A percentile compares a stretch with the other conserved stretches of the same genome.
phyloP scores from a whole-genome alignment of 345 rosid genomes.

The Euphorbia peplus region DNA sequence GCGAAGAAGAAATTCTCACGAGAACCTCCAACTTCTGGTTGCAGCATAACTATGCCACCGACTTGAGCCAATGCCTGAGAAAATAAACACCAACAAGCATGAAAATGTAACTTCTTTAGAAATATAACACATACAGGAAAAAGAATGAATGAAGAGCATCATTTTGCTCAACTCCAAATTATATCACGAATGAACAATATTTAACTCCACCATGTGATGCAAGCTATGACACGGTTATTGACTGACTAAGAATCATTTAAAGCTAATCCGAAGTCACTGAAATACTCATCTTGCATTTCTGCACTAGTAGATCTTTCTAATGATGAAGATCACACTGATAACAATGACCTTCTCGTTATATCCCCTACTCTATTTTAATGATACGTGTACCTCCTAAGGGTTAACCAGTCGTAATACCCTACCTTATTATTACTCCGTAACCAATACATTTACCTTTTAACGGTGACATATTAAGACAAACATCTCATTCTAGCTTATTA shows the following conservation, averaged over 20 bases:
- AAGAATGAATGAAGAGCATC: background rate
- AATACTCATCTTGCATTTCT: too few species aligned
- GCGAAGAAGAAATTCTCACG: slow-evolving; percentile 82
- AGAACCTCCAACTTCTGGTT: slow-evolving; percentile 89
- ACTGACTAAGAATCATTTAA: background rate
- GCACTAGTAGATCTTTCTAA: too few species aligned
- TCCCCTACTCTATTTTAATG: background rate
- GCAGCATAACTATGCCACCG: slow-evolving; percentile 89
- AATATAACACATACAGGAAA: background rate
- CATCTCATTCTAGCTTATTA: background rate
- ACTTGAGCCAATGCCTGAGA: slow-evolving; percentile 95
- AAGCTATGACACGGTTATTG: background rate
- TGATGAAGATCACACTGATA: background rate
- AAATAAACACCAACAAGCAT: slow-evolving; percentile 14
- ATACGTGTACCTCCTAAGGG: background rate
- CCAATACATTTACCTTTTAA: background rate
- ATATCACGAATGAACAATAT: background rate
- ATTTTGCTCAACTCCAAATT: background rate
- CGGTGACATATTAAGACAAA: background rate
- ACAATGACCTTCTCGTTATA: too few species aligned
- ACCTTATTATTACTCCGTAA: background rate
- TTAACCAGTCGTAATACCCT: background rate
- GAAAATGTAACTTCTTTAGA: background rate
- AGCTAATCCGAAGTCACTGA: too few species aligned
- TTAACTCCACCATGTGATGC: background rate